Base-by-base conservation (phyloP, 805 yeast species). In the Teunomyces funiuensis region DNA sequence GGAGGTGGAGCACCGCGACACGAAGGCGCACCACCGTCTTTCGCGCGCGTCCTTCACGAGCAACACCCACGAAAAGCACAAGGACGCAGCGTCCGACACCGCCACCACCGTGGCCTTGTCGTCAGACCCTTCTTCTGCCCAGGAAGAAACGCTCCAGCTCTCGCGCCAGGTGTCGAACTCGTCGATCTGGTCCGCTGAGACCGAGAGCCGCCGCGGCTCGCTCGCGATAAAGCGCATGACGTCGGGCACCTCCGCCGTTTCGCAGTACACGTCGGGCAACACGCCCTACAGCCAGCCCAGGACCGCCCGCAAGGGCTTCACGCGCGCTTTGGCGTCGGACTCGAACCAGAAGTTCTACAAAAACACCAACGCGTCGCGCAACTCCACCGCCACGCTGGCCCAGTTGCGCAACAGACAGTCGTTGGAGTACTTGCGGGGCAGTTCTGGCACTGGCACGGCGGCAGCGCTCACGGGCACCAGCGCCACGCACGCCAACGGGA, bases 141-240 rank as follows among this genome's bases (percentile, higher is more conserved):
- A 17, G 7, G 41, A 31, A 7, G 36, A 31, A 2, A 16, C 42
- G 18, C 14, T 16, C 15, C 33, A 29, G 9, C 30, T 61, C 27
- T 43, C 57, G 0, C 47, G 64, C 39, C 68, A 64, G 46, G 27
- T 47, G 4, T 63, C 72, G 22, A 52, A 48, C 41, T 47, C 60
- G 2, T 68, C 74, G 6, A 56, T 59, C 31, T 67, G 73, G 73
- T 65, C 72, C 13, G 49, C 61, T 13, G 72, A 67, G 36, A 53
- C 57, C 37, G 51, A 49, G 7, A 43, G 49, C 30, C 52, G 61
- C 13, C 49, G 65, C 5, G 29, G 49, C 6, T 60, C 70, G 1
- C 50, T 66, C 20, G 54, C 50, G 14, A 60, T 66, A 58, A 61
- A 58, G 41, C 53, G 70, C 23, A 54, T 56, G 51, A 40, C 60